Conservation (phyloP, 345 rosid genomes). For the Hibiscus mutabilis region DNA sequence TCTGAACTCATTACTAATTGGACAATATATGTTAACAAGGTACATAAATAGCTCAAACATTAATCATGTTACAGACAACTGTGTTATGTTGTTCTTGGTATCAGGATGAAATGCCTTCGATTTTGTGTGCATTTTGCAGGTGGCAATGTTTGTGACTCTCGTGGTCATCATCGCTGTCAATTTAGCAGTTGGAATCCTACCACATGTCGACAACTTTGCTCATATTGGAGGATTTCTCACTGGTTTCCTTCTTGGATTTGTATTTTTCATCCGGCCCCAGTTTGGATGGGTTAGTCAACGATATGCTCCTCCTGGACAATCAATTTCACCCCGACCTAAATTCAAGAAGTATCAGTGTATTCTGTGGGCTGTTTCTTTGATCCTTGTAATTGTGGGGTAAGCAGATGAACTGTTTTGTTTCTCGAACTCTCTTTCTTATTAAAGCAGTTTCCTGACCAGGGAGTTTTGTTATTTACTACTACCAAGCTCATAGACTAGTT, state of each 20-base stretch:
- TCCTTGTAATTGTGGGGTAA: conserved; percentile 66
- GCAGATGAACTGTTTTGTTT: conserved; percentile 11
- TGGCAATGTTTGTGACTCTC: conserved; percentile 62
- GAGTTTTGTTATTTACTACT: neutral
- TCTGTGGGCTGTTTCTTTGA: conserved; percentile 69
- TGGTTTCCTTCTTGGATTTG: conserved; percentile 86
- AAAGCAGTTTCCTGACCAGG: neutral
- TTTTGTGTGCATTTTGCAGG: conserved; percentile 32
- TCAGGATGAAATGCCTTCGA: neutral
- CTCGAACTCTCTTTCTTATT: neutral
- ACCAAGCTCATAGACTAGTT: neutral
- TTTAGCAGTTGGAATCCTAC: conserved; percentile 88
- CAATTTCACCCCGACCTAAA: conserved; percentile 32
- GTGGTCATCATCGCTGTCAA: conserved; percentile 58
- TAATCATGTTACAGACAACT: neutral
- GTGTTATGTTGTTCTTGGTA: neutral
- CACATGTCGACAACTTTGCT: conserved; percentile 97
- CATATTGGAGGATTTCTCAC: conserved; percentile 90
- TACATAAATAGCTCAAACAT: conserved; percentile 13
- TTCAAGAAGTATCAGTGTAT: conserved; percentile 66
- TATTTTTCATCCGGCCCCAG: conserved; percentile 84
- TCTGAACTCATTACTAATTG: conserved; percentile 94
- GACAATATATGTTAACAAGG: conserved; percentile 92
- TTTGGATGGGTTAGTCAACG: conserved; percentile 67
- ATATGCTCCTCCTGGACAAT: conserved; percentile 30